A percentile compares a stretch with the other conserved stretches of the same genome.
These are phyloP conservation scores for Thelonectria discophora DNA, from an alignment of 2,329 filamentous ascomycete species.

Conservation along the genomic window DNA sequence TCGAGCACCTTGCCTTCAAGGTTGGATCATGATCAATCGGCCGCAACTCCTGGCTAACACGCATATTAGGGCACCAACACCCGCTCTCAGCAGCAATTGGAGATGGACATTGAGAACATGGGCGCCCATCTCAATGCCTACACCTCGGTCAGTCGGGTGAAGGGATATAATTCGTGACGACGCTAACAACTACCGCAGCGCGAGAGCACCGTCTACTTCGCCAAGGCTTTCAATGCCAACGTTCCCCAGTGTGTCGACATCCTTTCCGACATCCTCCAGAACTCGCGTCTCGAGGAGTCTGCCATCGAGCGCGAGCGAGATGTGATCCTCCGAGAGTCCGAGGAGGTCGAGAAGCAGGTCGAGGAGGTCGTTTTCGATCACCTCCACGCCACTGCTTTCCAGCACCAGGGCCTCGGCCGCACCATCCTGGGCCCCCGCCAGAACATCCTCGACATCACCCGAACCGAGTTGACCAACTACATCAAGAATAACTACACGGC, in stretches of 20 bases:
- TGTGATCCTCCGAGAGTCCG: constrained; percentile 97
- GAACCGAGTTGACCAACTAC: constrained; percentile 90
- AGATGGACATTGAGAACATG: constrained; percentile 99
- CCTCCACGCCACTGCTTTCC: constrained; percentile 97
- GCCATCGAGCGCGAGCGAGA: constrained; percentile 98
- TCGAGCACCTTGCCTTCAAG: constrained; percentile 99
- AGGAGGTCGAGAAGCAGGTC: constrained; percentile 99
- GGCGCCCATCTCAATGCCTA: constrained; percentile 99
- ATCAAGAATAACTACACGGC: constrained; percentile 99
- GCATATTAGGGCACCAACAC: constrained; percentile 82
- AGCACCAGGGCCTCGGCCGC: constrained; percentile 93
- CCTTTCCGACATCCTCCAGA: constrained; percentile 97
- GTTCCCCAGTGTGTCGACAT: constrained; percentile 97
- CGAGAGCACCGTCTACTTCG: constrained; percentile 99
- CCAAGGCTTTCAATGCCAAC: constrained; percentile 98
- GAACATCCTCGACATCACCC: constrained; percentile 97
- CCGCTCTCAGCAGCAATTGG: constrained; percentile 95
- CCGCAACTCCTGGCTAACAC: constrained; percentile 30
- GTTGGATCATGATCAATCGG: constrained; percentile 58
- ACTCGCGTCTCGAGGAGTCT: constrained; percentile 93
- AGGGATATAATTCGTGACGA: constrained; percentile 31
- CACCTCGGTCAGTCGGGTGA: constrained; percentile 80
- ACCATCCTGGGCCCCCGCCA: constrained; percentile 97
- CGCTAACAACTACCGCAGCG: constrained; percentile 64
- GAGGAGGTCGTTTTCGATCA: constrained; percentile 99